phyloP scores from a whole-genome alignment of 345 rosid species.

The Brassica carinata region DNA sequence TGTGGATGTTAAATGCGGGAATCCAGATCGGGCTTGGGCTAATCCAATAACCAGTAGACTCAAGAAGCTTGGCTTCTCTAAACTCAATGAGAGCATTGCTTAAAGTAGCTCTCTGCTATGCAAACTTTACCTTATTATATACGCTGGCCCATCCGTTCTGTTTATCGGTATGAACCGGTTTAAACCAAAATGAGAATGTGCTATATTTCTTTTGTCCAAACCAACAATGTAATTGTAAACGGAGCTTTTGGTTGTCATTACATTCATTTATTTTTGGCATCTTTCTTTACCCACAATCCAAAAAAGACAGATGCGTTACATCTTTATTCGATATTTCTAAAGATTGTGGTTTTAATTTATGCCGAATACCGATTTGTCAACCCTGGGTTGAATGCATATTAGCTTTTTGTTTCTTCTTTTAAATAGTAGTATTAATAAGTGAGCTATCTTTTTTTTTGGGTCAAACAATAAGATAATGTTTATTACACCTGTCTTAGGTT shows the following conservation, averaged over 20 bases:
- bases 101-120: constrained; percentile 32
- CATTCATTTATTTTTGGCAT: constrained; percentile 1
- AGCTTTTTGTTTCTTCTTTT: not conserved
- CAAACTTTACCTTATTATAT: not conserved
- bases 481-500: too few relatives aligned
- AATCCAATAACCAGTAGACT: constrained; percentile 71
- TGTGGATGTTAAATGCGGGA: constrained; percentile 88
- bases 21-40: constrained; percentile 77
- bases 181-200: constrained; percentile 17
- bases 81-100: constrained; percentile 70
- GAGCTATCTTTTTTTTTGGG: too few relatives aligned
- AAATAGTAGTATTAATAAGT: not conserved
- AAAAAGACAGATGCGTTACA: constrained; percentile 13
- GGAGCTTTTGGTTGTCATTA: constrained; percentile 8
- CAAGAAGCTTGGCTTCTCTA: constrained; percentile 95
- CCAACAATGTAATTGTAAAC: constrained; percentile 29
- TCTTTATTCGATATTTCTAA: constrained; percentile 3
- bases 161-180: constrained; percentile 18
- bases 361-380: not conserved
- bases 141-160: constrained; percentile 18
- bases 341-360: not conserved
- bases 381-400: not conserved
- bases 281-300: not conserved
- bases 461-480: too few relatives aligned
- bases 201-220: constrained; percentile 20